Base-by-base conservation (phyloP, 1,284 basidiomycete genomes). In the Chalciporus sp. region DNA sequence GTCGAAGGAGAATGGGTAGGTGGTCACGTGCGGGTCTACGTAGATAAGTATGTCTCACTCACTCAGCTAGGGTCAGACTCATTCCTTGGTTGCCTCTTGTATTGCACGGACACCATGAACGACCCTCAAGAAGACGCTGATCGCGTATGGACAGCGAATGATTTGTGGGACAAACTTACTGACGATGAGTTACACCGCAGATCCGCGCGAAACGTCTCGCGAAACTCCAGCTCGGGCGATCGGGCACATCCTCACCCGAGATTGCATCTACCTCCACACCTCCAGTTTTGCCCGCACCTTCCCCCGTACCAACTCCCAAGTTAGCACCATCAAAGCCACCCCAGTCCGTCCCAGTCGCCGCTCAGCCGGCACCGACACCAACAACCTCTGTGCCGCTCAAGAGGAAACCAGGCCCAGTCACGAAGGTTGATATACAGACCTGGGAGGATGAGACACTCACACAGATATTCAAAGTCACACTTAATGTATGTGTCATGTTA, bases 171-270 rank as follows among this genome's bases (percentile, higher is more conserved):
- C 3, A 1, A 4, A 4, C 4, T 20, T 5, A 7, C 31, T 45
- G 42, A 49, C 35, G 5, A 47, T 56, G 7, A 58, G 26, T 39
- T 9, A 3, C 42, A 7, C 14, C 28, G 9, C 68, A 95, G 93
- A 94, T 95, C 66, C 90, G 93, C 60, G 74, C 92, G 69, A 95
- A 94, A 74, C 84, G 93, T 55, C 79, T 95, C 40, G 92, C 89
- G 42, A 90, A 88, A 66, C 77, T 94, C 26, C 87, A 90, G 64
- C 72, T 69, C 43, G 59, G 73, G 31, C 62, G 72, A 48, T 67
- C 77, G 47, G 69, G 64, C 31, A 58, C 73, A 26, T 60, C 73
- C 33, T 62, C 74, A 16, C 45, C 70, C 26, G 61, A 74, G 9
- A 55, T 60, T 35, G 60, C 52, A 45, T 50, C 64, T 31, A 42